phyloP scores from a whole-genome alignment of 23 red algal species.

The Cyanidium caldarium region DNA sequence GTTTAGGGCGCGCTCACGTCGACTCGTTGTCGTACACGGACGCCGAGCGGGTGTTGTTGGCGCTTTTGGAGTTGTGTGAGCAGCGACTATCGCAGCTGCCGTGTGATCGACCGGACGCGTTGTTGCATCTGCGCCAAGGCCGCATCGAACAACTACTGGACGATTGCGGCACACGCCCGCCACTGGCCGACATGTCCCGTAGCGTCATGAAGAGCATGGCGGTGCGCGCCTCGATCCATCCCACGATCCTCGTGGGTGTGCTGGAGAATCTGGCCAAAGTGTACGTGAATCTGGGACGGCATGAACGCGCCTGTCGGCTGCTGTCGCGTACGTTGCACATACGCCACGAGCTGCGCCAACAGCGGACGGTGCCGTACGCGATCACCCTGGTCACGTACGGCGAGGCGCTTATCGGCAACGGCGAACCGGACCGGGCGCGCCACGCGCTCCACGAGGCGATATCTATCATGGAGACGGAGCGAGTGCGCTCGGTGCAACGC shows the following conservation, averaged over 20 bases:
- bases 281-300: neutral
- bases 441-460: neutral
- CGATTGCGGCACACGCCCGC: no score
- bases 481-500: neutral
- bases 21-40: neutral
- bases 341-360: neutral
- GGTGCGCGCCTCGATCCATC: neutral
- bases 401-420: neutral
- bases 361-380: neutral
- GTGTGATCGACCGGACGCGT: no score
- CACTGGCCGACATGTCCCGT: no score
- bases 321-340: neutral
- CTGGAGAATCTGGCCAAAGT: neutral
- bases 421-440: neutral
- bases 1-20: neutral
- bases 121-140: no score
- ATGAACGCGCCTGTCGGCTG: neutral
- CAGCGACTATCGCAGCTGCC: no score
- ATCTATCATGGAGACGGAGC: neutral
- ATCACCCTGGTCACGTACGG: neutral
- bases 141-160: no score
- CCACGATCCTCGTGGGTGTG: neutral
- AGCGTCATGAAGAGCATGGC: no score
- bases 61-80: neutral
- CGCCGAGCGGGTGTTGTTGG: neutral